Base-by-base conservation (phyloP, 805 yeast species). In the Yarrowia porcina region DNA sequence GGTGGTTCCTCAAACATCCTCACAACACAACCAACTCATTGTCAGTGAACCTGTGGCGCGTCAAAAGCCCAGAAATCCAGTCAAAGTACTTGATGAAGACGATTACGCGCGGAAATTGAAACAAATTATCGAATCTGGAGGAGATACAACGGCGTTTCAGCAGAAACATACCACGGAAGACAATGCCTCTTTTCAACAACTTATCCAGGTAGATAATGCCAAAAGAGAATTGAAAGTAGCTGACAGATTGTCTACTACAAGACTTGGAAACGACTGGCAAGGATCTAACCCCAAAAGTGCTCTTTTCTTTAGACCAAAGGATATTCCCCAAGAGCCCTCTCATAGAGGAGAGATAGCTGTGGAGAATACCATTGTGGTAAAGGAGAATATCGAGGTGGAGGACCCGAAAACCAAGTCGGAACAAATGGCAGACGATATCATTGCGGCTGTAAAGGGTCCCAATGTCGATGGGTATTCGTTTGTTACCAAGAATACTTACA, bases 131-230 rank as follows among this genome's bases (percentile, higher is more conserved):
- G 49, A 38, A 59, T 49, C 57, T 27, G 54, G 44, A 38, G 44
- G 38, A 12, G 67, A 65, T 18, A 61, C 56, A 7, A 32, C 44
- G 17, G 49, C 54, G 20, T 71, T 69, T 38, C 74, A 71, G 56
- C 67, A 67, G 4, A 66, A 64, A 12, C 66, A 65, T 33, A 71
- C 73, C 1, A 70, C 74, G 1, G 74, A 71, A 49, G 74, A 71
- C 45, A 71, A 71, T 56, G 70, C 66, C 18, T 70, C 72, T 23
- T 71, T 71, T 49, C 65, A 66, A 32, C 45, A 64, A 18, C 57
- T 71, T 8, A 57, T 71, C 17, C 73, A 70, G 21, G 47, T 59
- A 28, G 64, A 67, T 25, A 67, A 67, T 21, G 64, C 64, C 11
- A 23, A n/a, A 18, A 35, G 59, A 36, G n/a, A 52, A n/a, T 9